Conservation (phyloP, 768 basidiomycete species). For the Podaxis sp. region DNA sequence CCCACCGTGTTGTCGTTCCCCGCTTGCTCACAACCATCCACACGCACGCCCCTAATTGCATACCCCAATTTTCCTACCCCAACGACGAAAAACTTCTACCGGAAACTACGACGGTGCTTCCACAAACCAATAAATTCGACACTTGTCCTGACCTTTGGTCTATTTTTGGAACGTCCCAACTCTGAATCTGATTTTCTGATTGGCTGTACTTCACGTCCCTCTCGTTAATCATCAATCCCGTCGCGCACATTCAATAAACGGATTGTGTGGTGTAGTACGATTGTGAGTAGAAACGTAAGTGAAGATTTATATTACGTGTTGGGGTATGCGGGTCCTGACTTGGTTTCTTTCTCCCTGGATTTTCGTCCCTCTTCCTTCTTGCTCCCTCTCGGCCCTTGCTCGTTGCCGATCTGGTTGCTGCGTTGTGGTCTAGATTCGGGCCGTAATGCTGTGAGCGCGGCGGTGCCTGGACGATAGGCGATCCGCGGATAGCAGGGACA, state of each 20-base stretch:
- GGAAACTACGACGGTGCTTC: neutral
- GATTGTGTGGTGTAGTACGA: neutral
- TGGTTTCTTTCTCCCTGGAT: neutral
- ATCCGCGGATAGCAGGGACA: neutral
- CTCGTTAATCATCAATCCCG: neutral
- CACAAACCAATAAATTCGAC: neutral
- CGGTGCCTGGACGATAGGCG: neutral
- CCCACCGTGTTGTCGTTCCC: neutral
- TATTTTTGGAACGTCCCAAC: neutral
- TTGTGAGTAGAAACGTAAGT: slow-evolving; percentile 13
- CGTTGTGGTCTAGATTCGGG: slow-evolving; percentile 3
- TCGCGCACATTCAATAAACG: neutral
- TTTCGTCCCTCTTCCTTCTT: neutral
- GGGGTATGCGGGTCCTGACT: neutral
- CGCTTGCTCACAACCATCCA: neutral
- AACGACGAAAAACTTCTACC: neutral
- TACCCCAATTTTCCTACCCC: too few relatives aligned
- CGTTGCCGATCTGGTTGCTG: neutral
- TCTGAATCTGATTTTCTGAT: neutral
- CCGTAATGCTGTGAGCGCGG: slow-evolving; percentile 9
- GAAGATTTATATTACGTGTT: neutral
- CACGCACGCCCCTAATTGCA: too few relatives aligned
- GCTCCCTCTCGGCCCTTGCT: neutral
- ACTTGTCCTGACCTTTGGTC: neutral
- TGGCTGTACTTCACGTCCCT: neutral